These are phyloP conservation scores for Paraleonurus japonicus DNA, from an alignment of 257 asterid genomes.

Conservation along the genomic window DNA sequence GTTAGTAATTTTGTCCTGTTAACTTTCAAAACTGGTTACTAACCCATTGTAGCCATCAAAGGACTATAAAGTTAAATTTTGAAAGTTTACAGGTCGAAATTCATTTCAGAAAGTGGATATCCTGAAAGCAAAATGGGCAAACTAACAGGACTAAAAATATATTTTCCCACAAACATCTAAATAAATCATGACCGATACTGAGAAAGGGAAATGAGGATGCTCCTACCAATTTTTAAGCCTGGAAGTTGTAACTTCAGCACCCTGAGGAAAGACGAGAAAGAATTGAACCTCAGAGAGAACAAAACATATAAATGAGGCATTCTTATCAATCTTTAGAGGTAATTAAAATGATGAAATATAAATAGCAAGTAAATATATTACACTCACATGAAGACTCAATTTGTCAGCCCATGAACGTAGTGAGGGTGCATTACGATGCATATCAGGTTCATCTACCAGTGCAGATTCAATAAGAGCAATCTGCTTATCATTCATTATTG, in stretches of 20 bases:
- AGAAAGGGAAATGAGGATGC: conserved; percentile 13
- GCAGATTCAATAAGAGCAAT: conserved; percentile 76
- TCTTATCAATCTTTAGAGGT: neutral
- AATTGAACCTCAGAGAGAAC: conserved; percentile 20
- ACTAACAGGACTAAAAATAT: neutral
- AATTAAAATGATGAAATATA: neutral
- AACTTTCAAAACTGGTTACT: too few species aligned
- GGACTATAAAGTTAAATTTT: too few species aligned
- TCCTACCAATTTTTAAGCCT: conserved; percentile 93
- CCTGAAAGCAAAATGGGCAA: neutral
- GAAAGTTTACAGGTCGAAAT: too few species aligned
- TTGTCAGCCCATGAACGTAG: conserved; percentile 72
- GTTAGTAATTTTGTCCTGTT: too few species aligned
- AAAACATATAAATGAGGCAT: neutral
- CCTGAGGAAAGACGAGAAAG: conserved; percentile 51
- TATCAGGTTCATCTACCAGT: conserved; percentile 72
- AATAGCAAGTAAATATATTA: neutral
- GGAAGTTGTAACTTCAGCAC: conserved; percentile 91
- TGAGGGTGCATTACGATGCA: conserved; percentile 75
- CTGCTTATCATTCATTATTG: conserved; percentile 89
- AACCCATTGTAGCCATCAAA: too few species aligned
- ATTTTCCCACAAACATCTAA: neutral
- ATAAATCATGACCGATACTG: neutral
- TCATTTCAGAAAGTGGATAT: too few species aligned
- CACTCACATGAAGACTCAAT: conserved; percentile 73